Conservation (phyloP, 805 yeast genomes). For the Ogataea siamensis region DNA sequence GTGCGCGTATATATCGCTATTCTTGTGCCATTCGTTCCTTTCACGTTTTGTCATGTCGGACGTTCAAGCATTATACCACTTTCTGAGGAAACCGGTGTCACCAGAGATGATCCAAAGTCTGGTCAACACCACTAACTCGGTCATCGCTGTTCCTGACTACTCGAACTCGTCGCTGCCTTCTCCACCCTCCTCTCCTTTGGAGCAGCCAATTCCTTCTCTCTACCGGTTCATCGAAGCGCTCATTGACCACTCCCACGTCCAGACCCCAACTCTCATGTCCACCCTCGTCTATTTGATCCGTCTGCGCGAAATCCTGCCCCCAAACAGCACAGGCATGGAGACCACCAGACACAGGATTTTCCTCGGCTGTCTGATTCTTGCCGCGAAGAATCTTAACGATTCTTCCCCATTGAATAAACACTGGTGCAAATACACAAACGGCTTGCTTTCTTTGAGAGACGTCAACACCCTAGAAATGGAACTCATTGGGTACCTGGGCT, state of each 20-base stretch:
- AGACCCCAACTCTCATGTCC: constrained; percentile 93
- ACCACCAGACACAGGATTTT: constrained; percentile 93
- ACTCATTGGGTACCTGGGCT: constrained; percentile 73
- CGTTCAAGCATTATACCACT: constrained; percentile 49
- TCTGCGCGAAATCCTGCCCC: constrained; percentile 73
- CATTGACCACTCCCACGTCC: constrained; percentile 83
- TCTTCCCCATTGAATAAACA: constrained; percentile 94
- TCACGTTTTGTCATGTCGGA: constrained; percentile 35
- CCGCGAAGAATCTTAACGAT: constrained; percentile 93
- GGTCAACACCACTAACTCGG: constrained; percentile 56
- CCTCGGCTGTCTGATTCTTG: constrained; percentile 79
- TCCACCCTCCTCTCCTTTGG: constrained; percentile 40
- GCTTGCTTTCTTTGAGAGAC: constrained; percentile 70
- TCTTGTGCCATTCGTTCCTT: constrained; percentile 4
- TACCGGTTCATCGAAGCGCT: constrained; percentile 67
- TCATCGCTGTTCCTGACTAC: constrained; percentile 47
- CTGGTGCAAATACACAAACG: constrained; percentile 92
- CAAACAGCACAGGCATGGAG: constrained; percentile 86
- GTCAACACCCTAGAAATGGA: constrained; percentile 92
- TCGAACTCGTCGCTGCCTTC: constrained; percentile 29
- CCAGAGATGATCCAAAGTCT: constrained; percentile 57
- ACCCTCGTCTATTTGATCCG: constrained; percentile 80
- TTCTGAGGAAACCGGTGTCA: constrained; percentile 54
- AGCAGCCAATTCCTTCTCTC: constrained; percentile 42
- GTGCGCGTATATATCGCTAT: constrained; percentile 3